Base-by-base conservation (phyloP, 345 rosid species). In the Arabis alpina region DNA sequence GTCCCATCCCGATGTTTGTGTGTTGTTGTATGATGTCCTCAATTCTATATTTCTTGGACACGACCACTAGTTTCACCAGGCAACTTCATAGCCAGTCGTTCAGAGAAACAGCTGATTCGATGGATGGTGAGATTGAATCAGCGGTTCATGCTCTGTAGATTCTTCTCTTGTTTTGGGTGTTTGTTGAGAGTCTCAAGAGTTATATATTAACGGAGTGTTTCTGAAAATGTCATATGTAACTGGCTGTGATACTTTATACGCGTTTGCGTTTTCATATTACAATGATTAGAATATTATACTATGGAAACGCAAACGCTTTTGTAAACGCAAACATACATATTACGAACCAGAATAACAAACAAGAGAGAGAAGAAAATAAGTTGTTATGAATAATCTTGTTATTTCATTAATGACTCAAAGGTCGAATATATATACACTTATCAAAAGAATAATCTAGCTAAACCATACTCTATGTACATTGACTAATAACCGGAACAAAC, bases 1-100 rank as follows among this genome's bases (percentile, higher is more conserved):
- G 97, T 16, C 97, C 97, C 0, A 89, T 89, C 54, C 96, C 98
- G 0, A 91, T 93, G 98, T 81, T 93, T 70, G 79, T 79, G 5
- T 93, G 96, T 74, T 81, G 93, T 73, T 78, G 83, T 70, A 5
- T 81, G 37, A 85, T 93, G 88, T 79, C 82, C 2, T 80, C 69
- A 10, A 63, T 86, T 78, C 88, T 89, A 7, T 91, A 91, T 74
- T 91, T 91, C 83, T 74, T 93, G 85, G 97, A 93, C 68, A 93
- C 96, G 47, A 86, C 97, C 2, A 80, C 82, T 64, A 82, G 69
- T 68, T 87, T 89, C 50, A 89, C 90, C 0, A 77, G 85, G 77
- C 78, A 80, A 32, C 90, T 91, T 41, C 97, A 93, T 43, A 64
- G 32, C 39, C 77, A 69, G 44, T 87, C 92, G 4, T 77, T 80